A percentile compares a stretch with the other conserved stretches of the same genome.
These are phyloP conservation scores for Malus hybrid DNA, from an alignment of 331 rosid species.

Conservation along the genomic window DNA sequence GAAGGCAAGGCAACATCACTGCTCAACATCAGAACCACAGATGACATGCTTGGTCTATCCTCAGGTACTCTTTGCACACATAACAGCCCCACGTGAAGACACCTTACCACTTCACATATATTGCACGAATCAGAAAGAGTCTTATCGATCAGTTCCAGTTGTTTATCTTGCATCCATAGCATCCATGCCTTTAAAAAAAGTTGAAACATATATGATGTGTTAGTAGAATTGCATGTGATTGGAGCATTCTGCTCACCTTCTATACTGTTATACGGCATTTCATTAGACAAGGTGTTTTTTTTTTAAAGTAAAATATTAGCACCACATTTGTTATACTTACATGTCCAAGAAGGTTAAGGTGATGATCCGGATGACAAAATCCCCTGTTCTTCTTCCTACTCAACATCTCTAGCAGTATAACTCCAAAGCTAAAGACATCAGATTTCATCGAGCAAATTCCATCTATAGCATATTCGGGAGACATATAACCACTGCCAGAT, in stretches of 20 bases:
- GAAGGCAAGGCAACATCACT: neutral
- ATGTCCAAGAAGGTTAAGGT: slow-evolving; percentile 15
- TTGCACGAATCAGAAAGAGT: neutral
- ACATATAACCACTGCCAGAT: no score
- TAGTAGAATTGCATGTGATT: neutral
- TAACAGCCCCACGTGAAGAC: slow-evolving; percentile 4
- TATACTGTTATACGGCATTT: neutral
- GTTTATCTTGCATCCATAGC: neutral
- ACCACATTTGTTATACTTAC: neutral
- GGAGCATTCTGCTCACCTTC: neutral
- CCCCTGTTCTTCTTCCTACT: slow-evolving; percentile 8
- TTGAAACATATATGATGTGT: neutral
- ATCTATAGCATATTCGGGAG: slow-evolving; percentile 11
- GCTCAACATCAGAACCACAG: slow-evolving; percentile 7
- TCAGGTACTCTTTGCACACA: slow-evolving; percentile 8
- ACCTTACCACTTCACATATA: neutral
- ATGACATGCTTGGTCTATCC: slow-evolving; percentile 16
- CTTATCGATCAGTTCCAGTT: neutral
- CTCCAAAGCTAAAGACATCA: slow-evolving; percentile 18
- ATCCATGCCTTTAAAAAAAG: slow-evolving; percentile 9
- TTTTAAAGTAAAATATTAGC: neutral
- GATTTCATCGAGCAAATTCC: slow-evolving; percentile 7
- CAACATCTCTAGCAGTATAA: slow-evolving; percentile 10
- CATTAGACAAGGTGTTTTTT: neutral
- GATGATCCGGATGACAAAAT: neutral